A percentile compares a stretch with the other conserved stretches of the same genome.
Evolutionary conservation across 805 yeast species (phyloP).

Genomic region (Candida palmyrensis): DNA sequence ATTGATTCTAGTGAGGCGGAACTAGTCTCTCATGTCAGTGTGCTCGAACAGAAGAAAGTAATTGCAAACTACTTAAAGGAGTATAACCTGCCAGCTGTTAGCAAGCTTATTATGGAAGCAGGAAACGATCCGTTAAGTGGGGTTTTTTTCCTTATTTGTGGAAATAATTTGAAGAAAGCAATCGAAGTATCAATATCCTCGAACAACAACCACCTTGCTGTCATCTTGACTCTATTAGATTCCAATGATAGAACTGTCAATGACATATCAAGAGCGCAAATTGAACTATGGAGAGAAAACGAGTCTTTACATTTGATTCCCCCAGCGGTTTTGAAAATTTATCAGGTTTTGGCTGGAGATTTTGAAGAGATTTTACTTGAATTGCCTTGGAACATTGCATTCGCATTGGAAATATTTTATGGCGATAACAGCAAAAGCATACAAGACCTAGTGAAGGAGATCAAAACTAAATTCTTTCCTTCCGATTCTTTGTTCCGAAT

Average conservation of each 20-base stretch:
- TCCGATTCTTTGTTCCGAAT: conserved; percentile 14
- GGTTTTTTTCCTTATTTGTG: conserved; percentile 45
- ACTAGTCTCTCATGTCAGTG: conserved; percentile 10
- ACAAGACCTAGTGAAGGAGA: conserved; percentile 9
- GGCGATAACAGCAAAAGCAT: conserved; percentile 34
- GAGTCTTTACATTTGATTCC: conserved; percentile 47
- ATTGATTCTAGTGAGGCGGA: not conserved
- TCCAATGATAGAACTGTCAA: conserved; percentile 60
- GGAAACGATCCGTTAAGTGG: conserved; percentile 41
- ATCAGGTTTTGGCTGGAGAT: conserved; percentile 58
- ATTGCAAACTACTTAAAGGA: conserved; percentile 56
- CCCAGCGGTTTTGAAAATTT: conserved; percentile 48
- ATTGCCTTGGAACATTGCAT: conserved; percentile 61
- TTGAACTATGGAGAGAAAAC: conserved; percentile 57
- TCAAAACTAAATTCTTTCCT: conserved; percentile 13
- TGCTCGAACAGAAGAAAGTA: conserved; percentile 33
- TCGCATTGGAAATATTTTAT: conserved; percentile 60
- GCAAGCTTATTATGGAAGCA: conserved; percentile 14
- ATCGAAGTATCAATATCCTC: conserved; percentile 54
- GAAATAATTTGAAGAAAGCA: conserved; percentile 60
- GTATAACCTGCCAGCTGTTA: conserved; percentile 33
- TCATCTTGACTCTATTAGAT: conserved; percentile 62
- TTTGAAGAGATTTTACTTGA: conserved; percentile 34
- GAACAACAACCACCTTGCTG: conserved; percentile 65
- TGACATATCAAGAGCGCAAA: conserved; percentile 53